Evolutionary conservation across 352 stramenopile genomes (phyloP).

Genomic region (Phytophthora meadii): DNA sequence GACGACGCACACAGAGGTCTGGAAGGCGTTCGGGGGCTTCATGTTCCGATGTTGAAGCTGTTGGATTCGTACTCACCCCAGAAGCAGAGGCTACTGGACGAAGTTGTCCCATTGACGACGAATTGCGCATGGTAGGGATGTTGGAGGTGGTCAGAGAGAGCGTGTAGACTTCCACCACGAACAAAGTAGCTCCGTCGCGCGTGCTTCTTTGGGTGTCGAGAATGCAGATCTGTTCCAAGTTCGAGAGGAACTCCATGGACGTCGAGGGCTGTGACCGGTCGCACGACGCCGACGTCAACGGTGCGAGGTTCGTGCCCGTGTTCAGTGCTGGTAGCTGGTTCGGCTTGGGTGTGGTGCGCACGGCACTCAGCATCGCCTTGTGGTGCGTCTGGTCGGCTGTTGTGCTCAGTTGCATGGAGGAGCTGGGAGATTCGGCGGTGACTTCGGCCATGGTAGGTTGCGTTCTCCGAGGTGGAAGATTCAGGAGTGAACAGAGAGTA

Average conservation of each 20-base stretch:
- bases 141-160: constrained; percentile 30
- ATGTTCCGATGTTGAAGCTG: constrained; percentile 17
- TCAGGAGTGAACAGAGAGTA: constrained; percentile 14
- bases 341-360: not conserved
- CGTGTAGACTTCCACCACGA: constrained; percentile 44
- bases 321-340: constrained; percentile 17
- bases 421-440: not conserved
- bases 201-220: constrained; percentile 26
- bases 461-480: constrained; percentile 6
- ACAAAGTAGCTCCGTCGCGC: constrained; percentile 41
- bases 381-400: constrained; percentile 4
- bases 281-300: constrained; percentile 14
- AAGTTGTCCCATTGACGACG: not conserved
- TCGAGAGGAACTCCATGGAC: constrained; percentile 43
- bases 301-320: constrained; percentile 14
- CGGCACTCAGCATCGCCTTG: constrained; percentile 14
- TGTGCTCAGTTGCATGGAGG: not conserved
- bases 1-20: constrained; percentile 27
- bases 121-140: constrained; percentile 30
- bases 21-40: constrained; percentile 16
- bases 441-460: not conserved
- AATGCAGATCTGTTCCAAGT: constrained; percentile 49
- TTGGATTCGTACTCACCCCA: constrained; percentile 10
- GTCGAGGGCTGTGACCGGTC: constrained; percentile 18
- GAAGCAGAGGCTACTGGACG: constrained; percentile 3